phyloP scores from a whole-genome alignment of 2,329 filamentous ascomycete genomes.

The Pseudopyricularia cyperi region DNA sequence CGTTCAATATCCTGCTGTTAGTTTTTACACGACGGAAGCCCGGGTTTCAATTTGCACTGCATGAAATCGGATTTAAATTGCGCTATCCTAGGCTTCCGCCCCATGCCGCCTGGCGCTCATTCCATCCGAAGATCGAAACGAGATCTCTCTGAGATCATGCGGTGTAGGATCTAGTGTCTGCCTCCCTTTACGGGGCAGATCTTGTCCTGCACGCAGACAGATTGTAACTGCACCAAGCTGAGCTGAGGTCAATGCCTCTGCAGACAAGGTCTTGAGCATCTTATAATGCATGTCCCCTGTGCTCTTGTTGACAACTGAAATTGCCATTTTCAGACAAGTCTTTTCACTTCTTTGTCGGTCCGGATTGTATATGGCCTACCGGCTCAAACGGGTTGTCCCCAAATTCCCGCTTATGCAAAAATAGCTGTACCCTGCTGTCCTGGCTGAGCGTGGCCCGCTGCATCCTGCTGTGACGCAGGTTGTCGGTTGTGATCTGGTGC shows the following conservation, averaged over 20 bases:
- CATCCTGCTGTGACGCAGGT: conserved; percentile 39
- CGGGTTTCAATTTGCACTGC: neutral
- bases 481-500: conserved; percentile 50
- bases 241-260: neutral
- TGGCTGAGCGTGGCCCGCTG: conserved; percentile 38
- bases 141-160: neutral
- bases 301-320: neutral
- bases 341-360: neutral
- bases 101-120: conserved; percentile 16
- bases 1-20: too few species aligned
- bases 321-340: neutral
- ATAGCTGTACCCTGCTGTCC: conserved; percentile 61
- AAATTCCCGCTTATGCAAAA: conserved; percentile 51
- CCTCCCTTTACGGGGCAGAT: neutral
- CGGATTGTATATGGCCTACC: neutral
- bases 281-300: too few species aligned
- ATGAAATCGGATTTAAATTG: conserved; percentile 22
- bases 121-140: conserved; percentile 13
- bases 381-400: neutral
- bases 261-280: too few species aligned
- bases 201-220: neutral
- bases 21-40: too few species aligned
- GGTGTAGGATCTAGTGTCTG: neutral
- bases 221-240: neutral
- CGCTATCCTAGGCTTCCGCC: conserved; percentile 19